Percentiles rank a stretch among this genome's conserved stretches.
Evolutionary conservation across 495 filamentous ascomycete species (phyloP).

Genomic region (Neurospora sp.): DNA sequence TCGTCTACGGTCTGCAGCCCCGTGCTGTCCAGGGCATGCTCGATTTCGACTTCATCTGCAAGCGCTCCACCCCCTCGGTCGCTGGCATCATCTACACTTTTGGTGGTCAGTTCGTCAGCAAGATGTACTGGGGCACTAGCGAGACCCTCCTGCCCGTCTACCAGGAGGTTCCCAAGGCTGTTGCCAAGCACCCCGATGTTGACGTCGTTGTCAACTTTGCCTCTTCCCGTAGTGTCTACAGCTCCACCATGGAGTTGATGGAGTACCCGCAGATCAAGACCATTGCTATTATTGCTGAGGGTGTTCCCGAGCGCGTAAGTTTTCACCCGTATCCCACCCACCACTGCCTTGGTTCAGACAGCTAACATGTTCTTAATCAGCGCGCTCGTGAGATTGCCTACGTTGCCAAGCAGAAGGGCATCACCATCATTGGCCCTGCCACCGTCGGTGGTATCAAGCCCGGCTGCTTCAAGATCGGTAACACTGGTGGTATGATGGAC

Average conservation of each 20-base stretch:
- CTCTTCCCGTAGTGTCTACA: conserved; percentile 95
- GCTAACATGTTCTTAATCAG: conserved; percentile 25
- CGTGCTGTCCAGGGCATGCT: conserved; percentile 99
- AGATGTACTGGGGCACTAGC: conserved; percentile 99
- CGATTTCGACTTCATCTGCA: conserved; percentile 99
- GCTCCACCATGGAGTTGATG: conserved; percentile 97
- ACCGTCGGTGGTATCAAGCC: conserved; percentile 99
- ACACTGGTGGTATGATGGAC: conserved; percentile 99
- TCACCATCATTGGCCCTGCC: conserved; percentile 97
- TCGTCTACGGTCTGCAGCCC: conserved; percentile 98
- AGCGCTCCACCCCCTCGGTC: conserved; percentile 89
- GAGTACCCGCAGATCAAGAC: conserved; percentile 91
- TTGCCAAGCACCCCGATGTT: conserved; percentile 94
- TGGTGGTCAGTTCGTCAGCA: conserved; percentile 98
- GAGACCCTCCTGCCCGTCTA: conserved; percentile 98
- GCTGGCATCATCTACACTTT: conserved; percentile 99
- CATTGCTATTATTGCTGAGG: conserved; percentile 98
- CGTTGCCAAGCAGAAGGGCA: conserved; percentile 91
- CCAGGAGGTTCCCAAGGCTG: conserved; percentile 86
- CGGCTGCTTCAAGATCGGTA: conserved; percentile 97
- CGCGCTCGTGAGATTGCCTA: conserved; percentile 96
- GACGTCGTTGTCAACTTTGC: conserved; percentile 99
- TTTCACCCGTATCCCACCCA: background rate
- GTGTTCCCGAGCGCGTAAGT: conserved; percentile 93
- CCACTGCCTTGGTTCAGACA: background rate